Evolutionary conservation across 1,284 basidiomycete genomes (phyloP).

Genomic region (Phlebopus sp.): DNA sequence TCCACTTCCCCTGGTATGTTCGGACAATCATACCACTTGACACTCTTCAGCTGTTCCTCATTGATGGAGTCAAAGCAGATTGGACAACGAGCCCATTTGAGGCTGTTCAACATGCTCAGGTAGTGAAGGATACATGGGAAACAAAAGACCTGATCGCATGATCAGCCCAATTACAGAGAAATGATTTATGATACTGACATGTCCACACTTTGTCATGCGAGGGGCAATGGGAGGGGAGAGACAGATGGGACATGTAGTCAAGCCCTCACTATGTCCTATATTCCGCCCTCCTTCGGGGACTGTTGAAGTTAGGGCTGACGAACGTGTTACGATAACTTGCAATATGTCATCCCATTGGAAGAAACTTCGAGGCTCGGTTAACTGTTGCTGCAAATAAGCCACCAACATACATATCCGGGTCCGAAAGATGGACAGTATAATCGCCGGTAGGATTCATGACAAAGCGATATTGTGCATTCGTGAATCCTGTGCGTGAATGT

Average conservation of each 20-base stretch:
- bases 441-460: conserved; percentile 89
- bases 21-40: conserved; percentile 75
- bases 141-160: conserved; percentile 68
- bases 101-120: conserved; percentile 76
- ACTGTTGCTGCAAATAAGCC: conserved; percentile 1
- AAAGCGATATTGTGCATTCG: conserved; percentile 93
- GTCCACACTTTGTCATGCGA: conserved; percentile 96
- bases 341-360: conserved; percentile 97
- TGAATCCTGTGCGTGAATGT: conserved; percentile 58
- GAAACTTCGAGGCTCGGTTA: conserved; percentile 50
- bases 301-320: conserved; percentile 58
- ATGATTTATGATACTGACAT: conserved; percentile 59
- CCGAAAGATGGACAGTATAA: conserved; percentile 93
- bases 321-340: conserved; percentile 89
- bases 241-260: conserved; percentile 91
- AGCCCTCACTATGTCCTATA: conserved; percentile 49
- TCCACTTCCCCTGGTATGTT: conserved; percentile 35
- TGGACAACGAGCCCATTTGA: conserved; percentile 87
- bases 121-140: conserved; percentile 93
- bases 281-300: conserved; percentile 39
- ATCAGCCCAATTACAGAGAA: conserved; percentile 15
- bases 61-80: conserved; percentile 95
- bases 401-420: conserved; percentile 82
- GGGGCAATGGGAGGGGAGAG: conserved; percentile 88
- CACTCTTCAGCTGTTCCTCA: conserved; percentile 88